Base-by-base conservation (phyloP, 768 basidiomycete species). In the Punctularia strigosozonata region DNA sequence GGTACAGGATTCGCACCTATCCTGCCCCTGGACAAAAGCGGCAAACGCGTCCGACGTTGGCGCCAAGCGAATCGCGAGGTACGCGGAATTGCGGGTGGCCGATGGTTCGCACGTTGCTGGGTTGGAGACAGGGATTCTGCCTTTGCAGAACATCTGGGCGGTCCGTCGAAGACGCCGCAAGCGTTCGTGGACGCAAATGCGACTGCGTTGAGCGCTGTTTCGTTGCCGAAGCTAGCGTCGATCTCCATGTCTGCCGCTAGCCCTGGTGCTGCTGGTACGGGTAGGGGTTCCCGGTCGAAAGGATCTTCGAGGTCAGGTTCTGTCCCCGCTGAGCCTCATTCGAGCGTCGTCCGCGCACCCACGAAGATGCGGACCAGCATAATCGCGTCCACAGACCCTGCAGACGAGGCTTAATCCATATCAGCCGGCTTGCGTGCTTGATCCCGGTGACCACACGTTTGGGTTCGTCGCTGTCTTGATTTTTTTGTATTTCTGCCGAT, bases 51-150 rank as follows among this genome's bases (percentile, higher is more conserved):
- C 19, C 73, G 85, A 22, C 76, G 71, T 42, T 88, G 85, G 85
- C 73, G 81, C 26, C 51, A 69, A 30, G 83, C 81, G 6, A 70
- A 78, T 41, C 73, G 85, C 30, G 85, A 87, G 58, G 74, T 88
- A 37, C 68, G 82, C 25, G 85, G 85, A 5, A 84, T 88, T 37
- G 84, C 78, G 15, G 85, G 85, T 10, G 85, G 85, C 1, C 73
- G 84, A 28, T 88, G 85, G 85, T 79, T 86, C 47, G 61, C 75
- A 5, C 71, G 69, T 23, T 60, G 80, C n/a, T 88, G 83, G 83
- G 80, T 84, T n/a, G 85, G 84, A 18, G 78, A 77, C 44, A 85
- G 82, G 55, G 81, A 85, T 37, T 84, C 81, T 7, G 71, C 80
- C 36, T 76, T 69, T 42, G 71, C 76, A 5, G 48, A 57, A n/a